phyloP scores from a whole-genome alignment of 345 rosid species.

The Melaleuca alternifolia region DNA sequence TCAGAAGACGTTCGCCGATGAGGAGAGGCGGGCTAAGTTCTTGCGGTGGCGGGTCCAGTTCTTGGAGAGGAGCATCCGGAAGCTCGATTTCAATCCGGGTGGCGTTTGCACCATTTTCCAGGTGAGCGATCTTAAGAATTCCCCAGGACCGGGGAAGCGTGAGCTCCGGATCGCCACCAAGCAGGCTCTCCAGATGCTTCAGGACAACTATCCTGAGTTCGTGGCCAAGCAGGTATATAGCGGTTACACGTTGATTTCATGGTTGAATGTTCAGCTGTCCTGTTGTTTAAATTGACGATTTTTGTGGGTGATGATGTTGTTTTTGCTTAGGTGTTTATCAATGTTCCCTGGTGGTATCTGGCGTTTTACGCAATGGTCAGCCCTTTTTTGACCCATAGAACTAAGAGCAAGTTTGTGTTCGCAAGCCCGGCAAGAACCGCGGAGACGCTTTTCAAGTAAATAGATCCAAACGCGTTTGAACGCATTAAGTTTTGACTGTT shows the following conservation, averaged over 20 bases:
- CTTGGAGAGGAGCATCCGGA: constrained; percentile 79
- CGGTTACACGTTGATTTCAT: not conserved
- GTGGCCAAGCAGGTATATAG: constrained; percentile 71
- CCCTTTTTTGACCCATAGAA: constrained; percentile 85
- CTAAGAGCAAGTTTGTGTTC: constrained; percentile 87
- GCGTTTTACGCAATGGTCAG: constrained; percentile 69
- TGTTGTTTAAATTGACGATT: not conserved
- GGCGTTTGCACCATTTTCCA: constrained; percentile 72
- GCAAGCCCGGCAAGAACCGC: constrained; percentile 74
- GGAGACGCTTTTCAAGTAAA: constrained; percentile 78
- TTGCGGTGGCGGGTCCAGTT: constrained; percentile 84
- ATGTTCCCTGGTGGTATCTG: constrained; percentile 98
- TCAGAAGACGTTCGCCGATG: constrained; percentile 59
- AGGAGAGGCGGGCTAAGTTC: constrained; percentile 61
- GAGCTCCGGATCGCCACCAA: constrained; percentile 79
- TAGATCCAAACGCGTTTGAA: not conserved
- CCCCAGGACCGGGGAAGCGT: constrained; percentile 68
- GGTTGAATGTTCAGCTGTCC: not conserved
- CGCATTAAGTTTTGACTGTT: not conserved
- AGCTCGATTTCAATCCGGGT: constrained; percentile 76
- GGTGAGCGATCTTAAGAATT: constrained; percentile 79
- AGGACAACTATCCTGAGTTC: constrained; percentile 94
- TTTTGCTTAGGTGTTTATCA: constrained; percentile 58
- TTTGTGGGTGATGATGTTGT: not conserved
- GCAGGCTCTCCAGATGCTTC: constrained; percentile 75